Base-by-base conservation (phyloP, 495 filamentous ascomycete species). In the Talaromyces adpressus region DNA sequence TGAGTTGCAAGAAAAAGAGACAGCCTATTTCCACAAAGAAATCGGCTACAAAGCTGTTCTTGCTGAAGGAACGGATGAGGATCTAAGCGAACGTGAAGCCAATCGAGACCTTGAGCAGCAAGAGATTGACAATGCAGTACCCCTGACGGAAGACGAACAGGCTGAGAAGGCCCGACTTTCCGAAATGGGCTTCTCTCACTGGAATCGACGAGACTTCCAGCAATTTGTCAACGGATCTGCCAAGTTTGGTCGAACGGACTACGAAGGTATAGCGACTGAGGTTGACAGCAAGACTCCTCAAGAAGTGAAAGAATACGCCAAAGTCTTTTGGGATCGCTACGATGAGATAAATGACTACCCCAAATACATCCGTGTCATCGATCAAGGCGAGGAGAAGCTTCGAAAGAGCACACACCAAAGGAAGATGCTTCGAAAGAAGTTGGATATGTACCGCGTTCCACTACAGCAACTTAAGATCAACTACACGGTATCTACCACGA, bases 391-490 rank as follows among this genome's bases (percentile, higher is more conserved):
- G 73, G 90, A 94, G 67, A 90, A 92, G 65, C 84, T 88, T 61
- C 85, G 87, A 25, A 96, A 93, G 78, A 89, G 91, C 65, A 89
- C 91, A 65, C 91, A 96, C 71, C 93, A 98, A 72, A 87, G 91
- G 60, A 92, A 93, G 79, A 90, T 99, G 89, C 83, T 99, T 41
- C 83, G 87, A 57, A 93, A 91, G 82, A 99, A 99, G 83, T 87
- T 99, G 82, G 81, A 87, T 65, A 91, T 93, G 83, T 98, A 97
- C 72, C 91, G 93, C 5, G 93, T 97, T 51, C 95, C 95, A 30
- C 83, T 99, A 3, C 93, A 98, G 75, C 95, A 99, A 74, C 84
- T 99, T 62, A 96, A 96, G 81, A 91, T 99, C 78, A 97, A 94
- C 77, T 99, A 99, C 74, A 94, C 92, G 0, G 94, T 99, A 22